Evolutionary conservation across 2,329 filamentous ascomycete species (phyloP), one percentile per base, ranked within the genome.

Genomic region (Fonsecaea erecta): DNA sequence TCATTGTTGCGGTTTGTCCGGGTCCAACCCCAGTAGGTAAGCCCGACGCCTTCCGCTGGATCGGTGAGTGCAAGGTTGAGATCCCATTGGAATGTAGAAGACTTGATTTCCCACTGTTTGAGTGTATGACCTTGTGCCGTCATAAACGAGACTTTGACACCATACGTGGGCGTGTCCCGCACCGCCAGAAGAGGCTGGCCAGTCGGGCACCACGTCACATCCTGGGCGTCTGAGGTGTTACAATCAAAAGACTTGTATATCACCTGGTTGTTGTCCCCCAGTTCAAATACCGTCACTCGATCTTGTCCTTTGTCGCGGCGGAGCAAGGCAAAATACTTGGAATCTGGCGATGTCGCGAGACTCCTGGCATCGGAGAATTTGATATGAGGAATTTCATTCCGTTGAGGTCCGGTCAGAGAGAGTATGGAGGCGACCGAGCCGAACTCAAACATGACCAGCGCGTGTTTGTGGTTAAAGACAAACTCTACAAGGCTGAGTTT

Each of bases 101-200:
- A 48, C 18, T 56, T 43, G 51, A 71, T 67, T 35, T 70, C 63
- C n/a, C 69, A 57, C 24, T 69, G 67, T 34, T 54, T 70, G 48
- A 71, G 60, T 16, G 62, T 34, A 37, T 71, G 70, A 14, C 70
- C 70, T 26, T 70, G 59, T 5, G 65, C 67, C 12, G 70, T 69
- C 61, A 67, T 67, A 60, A 71, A 71, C n/a, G 40, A 60, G 12
- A 71, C 60, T 30, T 59, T 67, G 9, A 59, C 52, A 32, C 70
- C 70, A 59, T 69, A 66, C 14, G 64, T 48, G 3, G 69, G 37
- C 11, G 69, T 68, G 48, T 72, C 70, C 52, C 60, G 66, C 1
- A 71, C 63, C 11, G 62, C 64, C 18, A 71, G 46, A 14, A 71
- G 14, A 1, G 70, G 70, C 21, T 61, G 52, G 14, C 61, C 63